Evolutionary conservation across 2,329 filamentous ascomycete species (phyloP).

Genomic region (Chaetomiaceae sp.): DNA sequence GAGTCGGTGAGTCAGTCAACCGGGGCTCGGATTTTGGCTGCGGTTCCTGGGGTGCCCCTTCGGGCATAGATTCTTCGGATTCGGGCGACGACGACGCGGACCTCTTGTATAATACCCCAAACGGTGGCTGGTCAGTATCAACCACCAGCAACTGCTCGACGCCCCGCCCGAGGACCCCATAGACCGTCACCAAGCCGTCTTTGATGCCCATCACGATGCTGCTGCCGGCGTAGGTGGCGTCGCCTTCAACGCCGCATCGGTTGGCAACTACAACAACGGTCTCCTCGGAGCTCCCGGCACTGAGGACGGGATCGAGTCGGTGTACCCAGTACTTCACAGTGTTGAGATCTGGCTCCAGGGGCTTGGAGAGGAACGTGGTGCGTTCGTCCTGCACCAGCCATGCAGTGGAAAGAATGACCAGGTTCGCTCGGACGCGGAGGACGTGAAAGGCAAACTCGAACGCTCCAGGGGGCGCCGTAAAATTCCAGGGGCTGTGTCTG

Average conservation of each 20-base stretch:
- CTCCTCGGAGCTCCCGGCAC: conserved; percentile 40
- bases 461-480: conserved; percentile 40
- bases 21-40: background rate
- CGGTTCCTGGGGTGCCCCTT: no score
- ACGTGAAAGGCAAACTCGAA: conserved; percentile 50
- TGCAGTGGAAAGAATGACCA: conserved; percentile 62
- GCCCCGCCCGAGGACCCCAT: conserved; percentile 54
- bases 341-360: conserved; percentile 50
- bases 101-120: conserved; percentile 32
- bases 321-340: conserved; percentile 61
- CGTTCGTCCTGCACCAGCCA: conserved; percentile 53
- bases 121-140: conserved; percentile 39
- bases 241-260: conserved; percentile 53
- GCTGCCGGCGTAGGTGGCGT: conserved; percentile 57
- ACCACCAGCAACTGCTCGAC: conserved; percentile 55
- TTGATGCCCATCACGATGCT: conserved; percentile 56
- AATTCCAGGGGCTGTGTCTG: conserved; percentile 43
- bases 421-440: conserved; percentile 45
- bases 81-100: conserved; percentile 3
- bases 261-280: conserved; percentile 58
- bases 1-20: conserved; percentile 4
- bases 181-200: conserved; percentile 51
- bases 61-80: background rate
- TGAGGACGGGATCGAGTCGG: conserved; percentile 50
- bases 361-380: conserved; percentile 34